phyloP scores from a whole-genome alignment of 192 early-diverging fungal genomes.

The Endogone sp. region DNA sequence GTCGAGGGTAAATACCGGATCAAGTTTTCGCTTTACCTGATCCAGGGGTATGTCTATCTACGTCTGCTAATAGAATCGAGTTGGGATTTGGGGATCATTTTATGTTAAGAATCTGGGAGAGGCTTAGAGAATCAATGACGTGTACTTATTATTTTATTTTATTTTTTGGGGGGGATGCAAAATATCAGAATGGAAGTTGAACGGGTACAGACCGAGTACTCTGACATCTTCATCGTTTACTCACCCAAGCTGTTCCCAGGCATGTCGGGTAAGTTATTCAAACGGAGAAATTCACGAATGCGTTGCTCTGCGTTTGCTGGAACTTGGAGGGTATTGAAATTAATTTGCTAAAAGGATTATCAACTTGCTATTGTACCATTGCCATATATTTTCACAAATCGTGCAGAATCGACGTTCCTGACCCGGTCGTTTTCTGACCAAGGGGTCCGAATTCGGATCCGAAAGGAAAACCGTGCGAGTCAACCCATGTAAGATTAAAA shows the following conservation, averaged over 20 bases:
- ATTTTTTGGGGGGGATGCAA: slow-evolving; percentile 10
- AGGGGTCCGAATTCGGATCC: slow-evolving; percentile 85
- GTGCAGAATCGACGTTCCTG: slow-evolving; percentile 75
- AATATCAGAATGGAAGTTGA: slow-evolving; percentile 52
- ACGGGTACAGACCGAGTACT: slow-evolving; percentile 75
- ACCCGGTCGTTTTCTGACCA: slow-evolving; percentile 90
- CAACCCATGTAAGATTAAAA: not conserved
- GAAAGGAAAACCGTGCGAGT: slow-evolving; percentile 64
- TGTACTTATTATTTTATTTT: slow-evolving; percentile 37
- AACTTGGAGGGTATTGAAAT: too few species aligned
- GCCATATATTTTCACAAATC: not conserved
- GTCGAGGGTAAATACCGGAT: slow-evolving; percentile 82
- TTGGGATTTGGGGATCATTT: not conserved
- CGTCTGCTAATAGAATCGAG: not conserved
- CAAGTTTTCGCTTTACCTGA: slow-evolving; percentile 89
- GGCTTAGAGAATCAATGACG: slow-evolving; percentile 2
- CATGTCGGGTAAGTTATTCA: slow-evolving; percentile 69
- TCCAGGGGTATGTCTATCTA: slow-evolving; percentile 57
- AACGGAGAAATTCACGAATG: not conserved
- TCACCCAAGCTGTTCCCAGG: slow-evolving; percentile 94
- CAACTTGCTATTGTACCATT: not conserved
- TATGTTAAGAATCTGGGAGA: not conserved
- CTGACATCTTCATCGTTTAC: slow-evolving; percentile 78
- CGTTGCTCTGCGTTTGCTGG: not conserved
- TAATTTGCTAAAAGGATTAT: too few species aligned